Base-by-base conservation (phyloP, 2,329 filamentous ascomycete genomes). In the Chaetomiaceae sp. region DNA sequence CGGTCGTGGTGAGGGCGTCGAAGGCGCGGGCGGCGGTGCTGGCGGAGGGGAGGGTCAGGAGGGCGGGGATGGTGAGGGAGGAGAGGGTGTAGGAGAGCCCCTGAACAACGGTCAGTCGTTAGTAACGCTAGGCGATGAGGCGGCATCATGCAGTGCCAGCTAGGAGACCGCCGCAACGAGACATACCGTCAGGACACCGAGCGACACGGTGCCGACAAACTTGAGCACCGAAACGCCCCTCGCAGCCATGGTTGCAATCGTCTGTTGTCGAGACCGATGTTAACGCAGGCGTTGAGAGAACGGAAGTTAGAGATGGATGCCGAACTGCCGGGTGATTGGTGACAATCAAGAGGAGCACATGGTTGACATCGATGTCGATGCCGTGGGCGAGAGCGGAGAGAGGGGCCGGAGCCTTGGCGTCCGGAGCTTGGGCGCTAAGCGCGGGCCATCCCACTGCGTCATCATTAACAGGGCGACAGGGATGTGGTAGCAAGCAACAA, bases 201-300 rank as follows among this genome's bases (percentile, higher is more conserved):
- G 80, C 64, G 88, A 92, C 61, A 95, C 82, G 47, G 90, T 95
- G 66, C 92, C 92, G 62, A 96, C 87, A 70, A 96, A 96, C 75
- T 97, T 96, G 75, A 88, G 83, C 70, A 87, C 74, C 52, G 89
- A 85, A 66, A 96, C 78, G 66, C 84, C 83, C 64, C 79, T 83
- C 64, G 80, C 82, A 63, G 82, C 78, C 82, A 90, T 88, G 71
- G 68, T 76, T 60, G 57, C 57, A 47, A 57, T 58, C 55, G 55
- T 49, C 45, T 55, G 45, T 46, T 25, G 46, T 38, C 38, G 22
- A 44, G 49, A 47, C 57, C 50, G 59, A 49, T 54, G 51, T 55
- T 53, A 33, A 56, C 54, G 56, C 47, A 40, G 57, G 59, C 53
- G 55, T 55, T 50, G 57, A 55, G 55, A 47, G 42, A 52, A 51